phyloP scores from a whole-genome alignment of 495 filamentous ascomycete genomes.

The Daldinia childiae region DNA sequence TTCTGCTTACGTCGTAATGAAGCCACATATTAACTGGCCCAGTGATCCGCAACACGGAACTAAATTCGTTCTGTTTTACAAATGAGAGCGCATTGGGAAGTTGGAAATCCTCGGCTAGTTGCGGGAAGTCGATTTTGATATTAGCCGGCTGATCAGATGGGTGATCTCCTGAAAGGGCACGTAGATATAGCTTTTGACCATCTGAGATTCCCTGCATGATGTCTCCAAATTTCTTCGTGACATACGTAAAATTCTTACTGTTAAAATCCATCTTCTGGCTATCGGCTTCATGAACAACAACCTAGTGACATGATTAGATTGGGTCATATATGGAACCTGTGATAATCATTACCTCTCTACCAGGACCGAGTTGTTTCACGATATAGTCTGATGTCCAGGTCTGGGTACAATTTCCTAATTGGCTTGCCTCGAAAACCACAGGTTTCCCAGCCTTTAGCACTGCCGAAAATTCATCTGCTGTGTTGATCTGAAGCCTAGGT shows the following conservation, averaged over 20 bases:
- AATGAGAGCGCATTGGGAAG: conserved; percentile 70
- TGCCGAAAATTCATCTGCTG: conserved; percentile 64
- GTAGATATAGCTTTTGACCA: conserved; percentile 76
- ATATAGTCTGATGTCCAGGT: conserved; percentile 79
- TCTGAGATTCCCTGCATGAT: conserved; percentile 69
- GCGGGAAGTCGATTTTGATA: conserved; percentile 74
- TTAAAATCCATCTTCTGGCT: conserved; percentile 79
- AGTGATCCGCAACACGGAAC: conserved; percentile 81
- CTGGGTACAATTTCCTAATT: conserved; percentile 72
- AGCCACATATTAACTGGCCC: conserved; percentile 90
- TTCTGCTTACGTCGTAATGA: conserved; percentile 80
- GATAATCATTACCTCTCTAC: conserved; percentile 65
- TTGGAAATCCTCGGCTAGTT: conserved; percentile 72
- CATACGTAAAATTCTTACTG: conserved; percentile 82
- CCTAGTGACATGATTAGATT: conserved; percentile 53
- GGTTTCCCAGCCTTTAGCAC: conserved; percentile 69
- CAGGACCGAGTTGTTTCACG: conserved; percentile 66
- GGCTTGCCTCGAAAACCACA: conserved; percentile 68
- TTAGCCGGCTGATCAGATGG: conserved; percentile 74
- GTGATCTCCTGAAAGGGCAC: conserved; percentile 73
- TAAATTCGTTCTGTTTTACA: conserved; percentile 73
- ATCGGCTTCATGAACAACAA: conserved; percentile 74
- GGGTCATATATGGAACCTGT: neutral
- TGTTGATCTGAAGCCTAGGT: conserved; percentile 60
- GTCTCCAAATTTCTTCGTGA: conserved; percentile 70